Base-by-base conservation (phyloP, 495 filamentous ascomycete species). In the Xylaria flabelliformis region DNA sequence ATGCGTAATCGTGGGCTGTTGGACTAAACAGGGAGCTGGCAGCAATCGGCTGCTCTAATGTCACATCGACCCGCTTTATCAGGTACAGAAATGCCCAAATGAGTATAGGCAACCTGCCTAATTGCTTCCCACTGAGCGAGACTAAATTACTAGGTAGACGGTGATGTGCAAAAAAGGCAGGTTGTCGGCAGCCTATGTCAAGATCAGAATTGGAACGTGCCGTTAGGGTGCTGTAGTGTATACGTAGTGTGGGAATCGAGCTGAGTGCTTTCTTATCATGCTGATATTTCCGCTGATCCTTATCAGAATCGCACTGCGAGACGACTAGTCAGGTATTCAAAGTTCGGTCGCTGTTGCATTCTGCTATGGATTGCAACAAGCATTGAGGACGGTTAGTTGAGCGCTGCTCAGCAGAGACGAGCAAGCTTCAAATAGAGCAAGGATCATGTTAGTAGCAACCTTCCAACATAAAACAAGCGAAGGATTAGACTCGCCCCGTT, bases 11-110 rank as follows among this genome's bases (percentile, higher is more conserved):
- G 17, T 58, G 24, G 50, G 34, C 10, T 41, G 9, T n/a, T 39
- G 4, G 34, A 42, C 65, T 34, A 69, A 69, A 24, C 19, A 56
- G 65, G 65, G 65, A 67, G 65, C n/a, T 67, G 65, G 5, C 50
- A 55, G 21, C 17, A 36, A 36, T 50, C 29, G 59, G 36, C 69
- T 64, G 44, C 19, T 46, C 26, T 44, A 69, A 36, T 3, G 67
- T 69, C 26, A 42, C 61, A 72, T 65, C 26, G 70, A 42, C 59
- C 70, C 70, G 50, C 63, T 72, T 66, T 66, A 67, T 29, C 70
- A 66, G 63, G 63, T 36, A 72, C 51, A 64, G 59, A 32, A 70
- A 67, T 61, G 50, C 63, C 63, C 36, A 71, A 44, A 41, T 42
- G 3, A 67, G 59, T 44, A 41, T 41, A 72, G 46, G 39, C 63